Evolutionary conservation across 2,329 filamentous ascomycete genomes (phyloP), one percentile per base, ranked within the genome.

Genomic region (Neonectria magnoliae): DNA sequence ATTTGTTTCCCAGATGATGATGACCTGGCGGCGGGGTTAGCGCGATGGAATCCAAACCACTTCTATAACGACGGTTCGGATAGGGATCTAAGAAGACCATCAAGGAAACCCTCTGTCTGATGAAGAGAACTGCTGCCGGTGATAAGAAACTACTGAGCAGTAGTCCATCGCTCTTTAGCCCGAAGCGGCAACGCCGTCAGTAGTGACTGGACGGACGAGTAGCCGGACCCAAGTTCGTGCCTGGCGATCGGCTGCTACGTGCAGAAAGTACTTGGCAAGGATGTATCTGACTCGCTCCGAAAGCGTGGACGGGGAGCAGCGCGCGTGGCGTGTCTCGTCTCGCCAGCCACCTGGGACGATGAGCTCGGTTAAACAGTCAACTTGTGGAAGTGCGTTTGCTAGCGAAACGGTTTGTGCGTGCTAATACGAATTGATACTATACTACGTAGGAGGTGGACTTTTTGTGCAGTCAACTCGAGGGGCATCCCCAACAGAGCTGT

Each of bases 201-300:
- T 64, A 60, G 44, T 57, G 50, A 64, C 53, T 66, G 54, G 62
- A 54, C 38, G 53, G 54, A 59, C 60, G 52, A 61, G 13, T 47
- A 63, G 57, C 64, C 48, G 56, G 70, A 47, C 53, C 58, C 60
- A 51, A 68, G 69, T 70, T 68, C 65, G 71, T 73, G 71, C 71
- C 71, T 73, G 66, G 62, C 68, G 68, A 73, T 73, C 71, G 11
- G 18, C 11, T 45, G 20, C 22, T 14, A 45, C 42, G 7, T 48
- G 13, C 44, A 47, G 44, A 27, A 31, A 18, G 9, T 42, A 42
- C 38, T 42, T 42, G 16, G 45, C n/a, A 33, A 60, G 64, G 50
- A 57, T 56, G 62, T 63, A 58, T 69, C 63, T 73, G 69, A 73
- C 71, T 73, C 71, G 68, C 54, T 58, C 25, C 13, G 42, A 41